phyloP scores from a whole-genome alignment of 1,284 basidiomycete species.

The Rhodotorula sp. region DNA sequence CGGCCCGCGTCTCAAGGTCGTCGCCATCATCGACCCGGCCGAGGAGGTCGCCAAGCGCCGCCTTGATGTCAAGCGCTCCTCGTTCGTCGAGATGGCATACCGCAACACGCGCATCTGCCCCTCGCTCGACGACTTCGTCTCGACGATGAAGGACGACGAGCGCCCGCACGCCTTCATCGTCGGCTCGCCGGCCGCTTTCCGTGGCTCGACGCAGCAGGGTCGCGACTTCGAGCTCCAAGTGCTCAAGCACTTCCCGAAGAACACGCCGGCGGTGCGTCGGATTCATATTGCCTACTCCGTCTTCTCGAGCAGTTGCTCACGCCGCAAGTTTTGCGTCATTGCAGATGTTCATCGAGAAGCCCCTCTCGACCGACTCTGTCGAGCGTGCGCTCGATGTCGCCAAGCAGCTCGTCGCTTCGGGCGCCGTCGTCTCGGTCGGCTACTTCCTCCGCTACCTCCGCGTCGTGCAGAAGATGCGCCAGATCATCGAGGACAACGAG shows the following conservation, averaged over 20 bases:
- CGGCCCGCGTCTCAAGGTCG: slow-evolving; percentile 91
- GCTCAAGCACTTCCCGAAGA: slow-evolving; percentile 75
- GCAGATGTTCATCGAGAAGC: slow-evolving; percentile 47
- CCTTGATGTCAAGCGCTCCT: slow-evolving; percentile 85
- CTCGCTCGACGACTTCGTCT: slow-evolving; percentile 79
- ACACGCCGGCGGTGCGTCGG: slow-evolving; percentile 35
- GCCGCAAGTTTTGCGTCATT: neutral
- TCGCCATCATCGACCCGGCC: slow-evolving; percentile 90
- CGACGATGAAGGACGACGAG: slow-evolving; percentile 61
- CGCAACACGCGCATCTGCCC: slow-evolving; percentile 85
- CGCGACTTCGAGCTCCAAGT: slow-evolving; percentile 89
- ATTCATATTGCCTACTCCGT: no score
- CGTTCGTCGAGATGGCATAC: slow-evolving; percentile 92
- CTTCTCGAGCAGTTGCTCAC: neutral
- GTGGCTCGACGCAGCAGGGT: slow-evolving; percentile 73
- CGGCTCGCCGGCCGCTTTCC: slow-evolving; percentile 90
- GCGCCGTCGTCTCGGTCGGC: slow-evolving; percentile 85
- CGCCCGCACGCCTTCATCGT: slow-evolving; percentile 75
- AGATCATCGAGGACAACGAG: slow-evolving; percentile 90
- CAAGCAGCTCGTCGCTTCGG: slow-evolving; percentile 84
- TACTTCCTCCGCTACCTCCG: slow-evolving; percentile 89
- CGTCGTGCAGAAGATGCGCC: slow-evolving; percentile 97
- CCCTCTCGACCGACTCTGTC: slow-evolving; percentile 44
- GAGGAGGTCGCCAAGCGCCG: slow-evolving; percentile 76
- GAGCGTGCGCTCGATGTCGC: slow-evolving; percentile 60